These are phyloP conservation scores for Pterocarpus santalinus DNA, from an alignment of 306 rosid species.

Conservation along the genomic window DNA sequence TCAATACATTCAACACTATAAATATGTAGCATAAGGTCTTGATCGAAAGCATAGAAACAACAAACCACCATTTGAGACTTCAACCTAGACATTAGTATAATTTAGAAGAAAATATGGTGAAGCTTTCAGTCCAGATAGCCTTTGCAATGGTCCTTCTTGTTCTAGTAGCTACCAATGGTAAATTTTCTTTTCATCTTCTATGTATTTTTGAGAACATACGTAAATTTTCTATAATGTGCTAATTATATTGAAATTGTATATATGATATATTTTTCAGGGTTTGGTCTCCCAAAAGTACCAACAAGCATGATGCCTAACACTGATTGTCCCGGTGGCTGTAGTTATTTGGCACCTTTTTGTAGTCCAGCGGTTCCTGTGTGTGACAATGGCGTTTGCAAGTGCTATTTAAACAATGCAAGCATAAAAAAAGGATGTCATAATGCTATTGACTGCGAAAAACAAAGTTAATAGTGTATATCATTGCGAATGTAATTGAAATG, in stretches of 20 bases:
- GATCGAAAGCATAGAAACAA: neutral
- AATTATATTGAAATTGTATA: neutral
- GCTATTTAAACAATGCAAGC: neutral
- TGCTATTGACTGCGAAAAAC: neutral
- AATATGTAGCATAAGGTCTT: neutral
- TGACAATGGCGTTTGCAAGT: neutral
- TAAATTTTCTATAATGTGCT: neutral
- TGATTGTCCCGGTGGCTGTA: neutral
- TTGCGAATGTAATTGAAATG: neutral
- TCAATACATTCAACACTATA: too few relatives aligned
- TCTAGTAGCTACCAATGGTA: neutral
- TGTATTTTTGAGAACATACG: neutral
- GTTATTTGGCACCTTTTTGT: too few relatives aligned
- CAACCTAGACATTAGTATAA: too few relatives aligned
- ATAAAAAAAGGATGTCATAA: neutral
- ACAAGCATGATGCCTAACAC: neutral
- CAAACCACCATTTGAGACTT: neutral
- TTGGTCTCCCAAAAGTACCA: neutral
- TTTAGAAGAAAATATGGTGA: neutral
- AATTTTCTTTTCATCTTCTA: neutral
- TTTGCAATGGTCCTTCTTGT: neutral
- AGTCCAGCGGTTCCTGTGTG: neutral
- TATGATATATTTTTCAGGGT: neutral
- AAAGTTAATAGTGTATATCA: neutral
- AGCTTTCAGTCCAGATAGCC: neutral